Evolutionary conservation across 2,329 filamentous ascomycete genomes (phyloP).

Genomic region (Fusarium succisae): DNA sequence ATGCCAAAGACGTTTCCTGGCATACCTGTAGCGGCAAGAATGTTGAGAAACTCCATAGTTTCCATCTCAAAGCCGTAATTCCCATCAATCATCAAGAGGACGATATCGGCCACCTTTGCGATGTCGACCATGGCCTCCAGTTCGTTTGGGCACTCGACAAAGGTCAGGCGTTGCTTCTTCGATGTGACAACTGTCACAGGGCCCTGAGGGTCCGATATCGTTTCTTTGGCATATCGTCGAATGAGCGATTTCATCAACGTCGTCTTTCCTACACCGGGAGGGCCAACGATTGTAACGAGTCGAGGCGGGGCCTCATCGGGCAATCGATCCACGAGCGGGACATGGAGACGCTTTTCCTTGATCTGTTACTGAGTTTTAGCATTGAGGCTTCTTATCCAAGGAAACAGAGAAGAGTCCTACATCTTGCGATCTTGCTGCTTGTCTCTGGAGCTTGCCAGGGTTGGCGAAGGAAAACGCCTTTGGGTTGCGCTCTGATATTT

Average conservation of each 20-base stretch:
- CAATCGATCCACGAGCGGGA: slow-evolving; percentile 93
- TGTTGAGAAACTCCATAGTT: slow-evolving; percentile 98
- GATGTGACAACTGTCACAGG: slow-evolving; percentile 96
- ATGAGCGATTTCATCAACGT: slow-evolving; percentile 95
- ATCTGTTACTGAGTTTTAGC: slow-evolving; percentile 62
- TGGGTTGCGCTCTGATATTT: slow-evolving; percentile 73
- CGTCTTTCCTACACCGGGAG: slow-evolving; percentile 94
- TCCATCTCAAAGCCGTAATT: slow-evolving; percentile 99
- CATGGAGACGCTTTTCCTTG: slow-evolving; percentile 95
- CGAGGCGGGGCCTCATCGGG: slow-evolving; percentile 95
- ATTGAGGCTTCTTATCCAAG: background rate
- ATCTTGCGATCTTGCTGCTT: slow-evolving; percentile 77
- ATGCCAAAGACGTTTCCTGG: slow-evolving; percentile 98
- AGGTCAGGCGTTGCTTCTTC: slow-evolving; percentile 93
- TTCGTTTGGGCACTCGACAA: slow-evolving; percentile 97
- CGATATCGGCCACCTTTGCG: slow-evolving; percentile 96
- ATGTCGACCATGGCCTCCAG: slow-evolving; percentile 97
- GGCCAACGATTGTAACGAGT: slow-evolving; percentile 92
- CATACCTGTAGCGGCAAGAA: slow-evolving; percentile 94
- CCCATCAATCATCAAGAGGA: slow-evolving; percentile 97
- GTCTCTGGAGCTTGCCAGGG: slow-evolving; percentile 81
- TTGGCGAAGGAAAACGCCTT: slow-evolving; percentile 90
- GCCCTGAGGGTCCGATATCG: slow-evolving; percentile 86
- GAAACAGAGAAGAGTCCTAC: slow-evolving; percentile 53
- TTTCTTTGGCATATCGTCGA: slow-evolving; percentile 94